Base-by-base conservation (phyloP, 805 yeast species). In the Hagleromyces aurorensis region DNA sequence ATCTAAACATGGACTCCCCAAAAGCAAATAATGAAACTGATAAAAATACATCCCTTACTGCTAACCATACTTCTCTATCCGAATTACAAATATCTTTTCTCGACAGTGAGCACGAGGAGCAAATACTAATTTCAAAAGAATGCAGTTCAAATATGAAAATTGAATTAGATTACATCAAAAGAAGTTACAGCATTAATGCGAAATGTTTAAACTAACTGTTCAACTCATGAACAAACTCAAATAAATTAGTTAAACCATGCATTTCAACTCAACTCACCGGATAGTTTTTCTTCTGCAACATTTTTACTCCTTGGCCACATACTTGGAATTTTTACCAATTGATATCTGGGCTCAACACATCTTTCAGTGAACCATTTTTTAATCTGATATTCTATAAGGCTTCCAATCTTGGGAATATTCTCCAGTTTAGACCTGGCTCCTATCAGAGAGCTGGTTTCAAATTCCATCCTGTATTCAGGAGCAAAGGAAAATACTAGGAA, bases 401-500 rank as follows among this genome's bases (percentile, higher is more conserved):
- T 77, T 7, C 94, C 75, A 21, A 91, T 75, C 48, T 91, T 86
- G 6, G 99, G 98, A 10, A 91, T 82, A 47, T 91, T 85, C 55
- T 87, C 94, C 16, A 91, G 64, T 51, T 89, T 81, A 0, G 97
- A 84, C 27, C 94, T 68, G 1, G 96, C 82, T 1, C 99, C 99
- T 29, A 91, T 84, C 21, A 89, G 61, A 1, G 96, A 84, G 46
- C 77, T 77, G n/a, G 85, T 76, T 23, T 80, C 77, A 57, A 91
- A 87, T 47, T 89, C 96, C 41, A 91, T 64, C 33, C 89, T 64
- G 56, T 84, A 91, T 50, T 86, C 96, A 0, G 96, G 96, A 1
- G 87, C 71, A 55, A 91, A 89, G 9, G 94, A 83, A 47, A 91
- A 79, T 69, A 86, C 77, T 33, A 91, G 59, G 9, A 84, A 91